Evolutionary conservation across 345 rosid species (phyloP), one percentile per base, ranked within the genome.

Genomic region (Pugionium cornutum): DNA sequence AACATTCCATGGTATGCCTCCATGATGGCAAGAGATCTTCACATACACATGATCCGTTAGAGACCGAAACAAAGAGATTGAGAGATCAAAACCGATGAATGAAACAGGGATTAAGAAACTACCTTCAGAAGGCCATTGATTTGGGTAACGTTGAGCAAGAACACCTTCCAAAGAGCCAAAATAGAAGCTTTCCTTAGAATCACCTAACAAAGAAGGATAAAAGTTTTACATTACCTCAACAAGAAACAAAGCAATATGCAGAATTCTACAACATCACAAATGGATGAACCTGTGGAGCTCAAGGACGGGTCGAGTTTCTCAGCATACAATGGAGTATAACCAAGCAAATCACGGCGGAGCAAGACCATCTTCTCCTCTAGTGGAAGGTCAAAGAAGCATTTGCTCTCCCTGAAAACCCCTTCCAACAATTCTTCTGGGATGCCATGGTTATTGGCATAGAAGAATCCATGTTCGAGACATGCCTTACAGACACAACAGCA

Each of bases 51-150:
- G 62, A 76, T 10, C 51, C 25, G 31, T 28, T 9, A 29, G 57
- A 7, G 33, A n/a, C 33, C 29, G 2, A 26, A 32, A 62, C 53
- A 40, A 2, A 43, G 1, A 34, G 26, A 34, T 1, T 43, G 36
- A 18, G 9, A 65, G 11, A 29, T 28, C 0, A 31, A 52, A 73
- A 52, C 31, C 26, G 0, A 29, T 39, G 0, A 8, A 6, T 0
- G 29, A 46, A 50, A 50, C 64, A 66, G 5, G 9, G 48, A 40
- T 28, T 25, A 51, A 9, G 67, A 33, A 8, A 30, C 30, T 59
- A 90, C 97, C 91, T 78, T 81, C 41, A 1, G 81, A 61, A 62
- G 95, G 96, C 99, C 97, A 88, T 34, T 86, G 96, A 61, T 85
- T 90, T 60, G 79, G 84, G 37, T 53, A 57, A 67, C 53, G 73